A percentile compares a stretch with the other conserved stretches of the same genome.
phyloP scores from a whole-genome alignment of 805 yeast genomes.

The Ogataea wickerhamii region DNA sequence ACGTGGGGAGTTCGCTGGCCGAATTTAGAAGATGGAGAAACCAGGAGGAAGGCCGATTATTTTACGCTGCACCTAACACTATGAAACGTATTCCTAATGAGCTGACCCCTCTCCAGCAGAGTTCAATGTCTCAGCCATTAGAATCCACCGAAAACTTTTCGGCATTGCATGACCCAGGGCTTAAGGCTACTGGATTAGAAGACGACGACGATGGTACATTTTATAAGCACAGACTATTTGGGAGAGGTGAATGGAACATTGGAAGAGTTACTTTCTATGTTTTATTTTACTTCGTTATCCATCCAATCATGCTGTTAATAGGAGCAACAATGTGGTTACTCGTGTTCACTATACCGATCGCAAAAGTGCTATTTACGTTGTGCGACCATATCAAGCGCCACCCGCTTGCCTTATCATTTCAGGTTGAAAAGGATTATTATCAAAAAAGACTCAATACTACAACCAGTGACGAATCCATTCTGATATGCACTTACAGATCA shows the following conservation, averaged over 20 bases:
- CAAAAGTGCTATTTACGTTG: slow-evolving; percentile 66
- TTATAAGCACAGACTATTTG: slow-evolving; percentile 58
- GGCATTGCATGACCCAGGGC: neutral
- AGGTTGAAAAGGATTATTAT: slow-evolving; percentile 51
- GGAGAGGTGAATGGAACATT: slow-evolving; percentile 86
- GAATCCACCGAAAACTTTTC: slow-evolving; percentile 1
- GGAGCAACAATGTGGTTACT: slow-evolving; percentile 70
- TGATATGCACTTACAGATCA: slow-evolving; percentile 88
- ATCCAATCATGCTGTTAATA: slow-evolving; percentile 59
- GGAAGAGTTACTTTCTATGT: slow-evolving; percentile 77
- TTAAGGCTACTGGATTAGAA: slow-evolving; percentile 9
- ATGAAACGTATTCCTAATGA: slow-evolving; percentile 15
- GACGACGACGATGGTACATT: slow-evolving; percentile 27
- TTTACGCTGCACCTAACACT: slow-evolving; percentile 63
- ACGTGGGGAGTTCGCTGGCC: slow-evolving; percentile 79
- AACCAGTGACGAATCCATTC: slow-evolving; percentile 53
- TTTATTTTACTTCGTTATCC: slow-evolving; percentile 63
- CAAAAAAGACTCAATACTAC: slow-evolving; percentile 25
- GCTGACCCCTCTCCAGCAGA: slow-evolving; percentile 16
- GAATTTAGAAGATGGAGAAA: slow-evolving; percentile 90
- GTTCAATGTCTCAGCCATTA: slow-evolving; percentile 2
- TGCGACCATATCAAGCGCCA: slow-evolving; percentile 80
- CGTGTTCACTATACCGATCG: slow-evolving; percentile 92
- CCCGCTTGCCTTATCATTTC: slow-evolving; percentile 83
- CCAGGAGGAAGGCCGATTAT: slow-evolving; percentile 70